Conservation (phyloP, 306 rosid species). For the Prunus davidiana region DNA sequence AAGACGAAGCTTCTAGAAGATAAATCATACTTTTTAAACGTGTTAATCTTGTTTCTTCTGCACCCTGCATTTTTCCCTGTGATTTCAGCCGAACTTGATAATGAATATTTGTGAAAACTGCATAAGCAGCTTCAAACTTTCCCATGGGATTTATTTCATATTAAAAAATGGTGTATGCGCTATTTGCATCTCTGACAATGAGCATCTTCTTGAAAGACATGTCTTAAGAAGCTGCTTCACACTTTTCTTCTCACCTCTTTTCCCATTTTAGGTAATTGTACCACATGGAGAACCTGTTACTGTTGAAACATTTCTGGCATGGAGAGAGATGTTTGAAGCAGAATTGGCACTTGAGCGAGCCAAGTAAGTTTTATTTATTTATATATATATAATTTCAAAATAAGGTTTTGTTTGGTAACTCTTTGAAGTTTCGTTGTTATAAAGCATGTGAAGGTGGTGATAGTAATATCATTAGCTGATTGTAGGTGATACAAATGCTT, state of each 20-base stretch:
- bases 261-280: slow-evolving; percentile 50
- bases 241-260: slow-evolving; percentile 11
- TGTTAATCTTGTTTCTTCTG: background rate
- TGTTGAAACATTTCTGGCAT: slow-evolving; percentile 80
- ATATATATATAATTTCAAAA: background rate
- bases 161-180: background rate
- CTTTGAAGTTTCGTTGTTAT: background rate
- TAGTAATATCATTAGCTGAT: background rate
- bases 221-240: slow-evolving; percentile 28
- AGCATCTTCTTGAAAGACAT: background rate
- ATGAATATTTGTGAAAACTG: background rate
- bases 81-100: background rate
- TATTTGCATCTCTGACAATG: slow-evolving; percentile 2
- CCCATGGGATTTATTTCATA: background rate
- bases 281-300: slow-evolving; percentile 99
- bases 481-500: background rate
- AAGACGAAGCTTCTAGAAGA: background rate
- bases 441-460: background rate
- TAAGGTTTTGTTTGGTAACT: background rate
- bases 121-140: background rate
- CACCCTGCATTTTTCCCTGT: background rate
- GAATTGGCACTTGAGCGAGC: slow-evolving; percentile 97
- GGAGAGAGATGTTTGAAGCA: slow-evolving; percentile 99
- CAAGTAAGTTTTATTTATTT: slow-evolving; percentile 56
- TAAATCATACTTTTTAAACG: background rate